These are phyloP conservation scores for Malassezia obtusa DNA, from an alignment of 1,284 basidiomycete genomes.

Conservation along the genomic window DNA sequence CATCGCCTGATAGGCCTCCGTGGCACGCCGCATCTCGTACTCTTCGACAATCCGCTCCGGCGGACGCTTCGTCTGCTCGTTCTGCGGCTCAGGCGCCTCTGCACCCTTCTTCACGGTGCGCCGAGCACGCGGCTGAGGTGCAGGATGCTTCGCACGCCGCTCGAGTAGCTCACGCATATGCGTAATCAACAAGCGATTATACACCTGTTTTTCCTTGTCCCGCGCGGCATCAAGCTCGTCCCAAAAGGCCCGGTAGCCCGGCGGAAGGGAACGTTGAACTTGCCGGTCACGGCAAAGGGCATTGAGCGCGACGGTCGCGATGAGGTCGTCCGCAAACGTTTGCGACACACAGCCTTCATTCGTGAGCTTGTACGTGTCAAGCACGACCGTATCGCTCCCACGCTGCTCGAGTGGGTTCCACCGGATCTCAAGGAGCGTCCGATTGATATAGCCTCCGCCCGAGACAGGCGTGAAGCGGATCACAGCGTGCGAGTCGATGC, in stretches of 20 bases:
- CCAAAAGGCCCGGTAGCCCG: slow-evolving; percentile 80
- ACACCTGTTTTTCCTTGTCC: slow-evolving; percentile 58
- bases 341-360: slow-evolving; percentile 70
- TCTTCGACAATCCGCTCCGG: background rate
- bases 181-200: slow-evolving; percentile 56
- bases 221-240: slow-evolving; percentile 69
- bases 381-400: slow-evolving; percentile 10
- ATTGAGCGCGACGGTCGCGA: slow-evolving; percentile 71
- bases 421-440: slow-evolving; percentile 34
- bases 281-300: slow-evolving; percentile 50
- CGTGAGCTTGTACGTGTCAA: slow-evolving; percentile 70
- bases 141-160: slow-evolving; percentile 49
- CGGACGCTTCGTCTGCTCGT: background rate
- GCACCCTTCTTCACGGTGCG: background rate
- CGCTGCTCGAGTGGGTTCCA: slow-evolving; percentile 18
- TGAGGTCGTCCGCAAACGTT: slow-evolving; percentile 77
- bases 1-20: slow-evolving; percentile 67
- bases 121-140: slow-evolving; percentile 24
- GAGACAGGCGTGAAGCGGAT: slow-evolving; percentile 55
- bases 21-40: background rate
- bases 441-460: slow-evolving; percentile 25
- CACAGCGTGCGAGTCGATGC: slow-evolving; percentile 62
- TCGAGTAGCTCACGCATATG: slow-evolving; percentile 58
- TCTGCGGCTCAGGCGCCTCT: background rate
- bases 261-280: slow-evolving; percentile 56